phyloP scores from a whole-genome alignment of 345 rosid species.

The Eucalyptus fibrosa region DNA sequence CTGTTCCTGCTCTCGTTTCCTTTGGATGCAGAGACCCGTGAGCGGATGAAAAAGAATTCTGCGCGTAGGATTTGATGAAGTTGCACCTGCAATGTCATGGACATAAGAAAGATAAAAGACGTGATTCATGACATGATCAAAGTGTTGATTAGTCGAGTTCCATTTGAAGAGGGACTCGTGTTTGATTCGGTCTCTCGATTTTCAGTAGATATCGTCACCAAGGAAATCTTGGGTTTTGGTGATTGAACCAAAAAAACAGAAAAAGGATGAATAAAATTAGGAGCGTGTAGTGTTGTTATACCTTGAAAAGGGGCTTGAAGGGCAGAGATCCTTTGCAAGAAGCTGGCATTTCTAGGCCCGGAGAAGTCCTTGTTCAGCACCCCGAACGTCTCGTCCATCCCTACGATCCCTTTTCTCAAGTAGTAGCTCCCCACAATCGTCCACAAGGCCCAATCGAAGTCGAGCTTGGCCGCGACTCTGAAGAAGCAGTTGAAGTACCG shows the following conservation, averaged over 20 bases:
- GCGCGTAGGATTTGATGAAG: slow-evolving; percentile 24
- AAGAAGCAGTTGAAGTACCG: slow-evolving; percentile 61
- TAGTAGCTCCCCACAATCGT: slow-evolving; percentile 72
- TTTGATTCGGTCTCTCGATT: neutral
- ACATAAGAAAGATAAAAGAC: neutral
- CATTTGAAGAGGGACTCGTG: neutral
- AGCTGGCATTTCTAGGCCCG: slow-evolving; percentile 37
- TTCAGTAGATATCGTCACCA: neutral
- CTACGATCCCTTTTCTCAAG: slow-evolving; percentile 50
- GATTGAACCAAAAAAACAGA: neutral
- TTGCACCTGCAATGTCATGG: slow-evolving; percentile 38
- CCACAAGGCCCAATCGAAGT: slow-evolving; percentile 84
- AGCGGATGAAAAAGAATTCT: slow-evolving; percentile 58
- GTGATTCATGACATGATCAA: neutral
- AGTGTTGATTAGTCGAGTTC: neutral
- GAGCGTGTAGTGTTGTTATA: neutral
- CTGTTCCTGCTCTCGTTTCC: slow-evolving; percentile 14
- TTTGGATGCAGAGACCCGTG: slow-evolving; percentile 55
- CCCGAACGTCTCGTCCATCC: slow-evolving; percentile 53
- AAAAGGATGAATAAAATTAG: neutral
- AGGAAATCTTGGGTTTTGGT: neutral
- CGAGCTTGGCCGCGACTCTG: slow-evolving; percentile 57
- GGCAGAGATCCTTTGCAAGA: slow-evolving; percentile 43
- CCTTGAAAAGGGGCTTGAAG: slow-evolving; percentile 64
- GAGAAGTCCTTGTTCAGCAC: slow-evolving; percentile 46